phyloP scores from a whole-genome alignment of 2,329 filamentous ascomycete genomes.

The Ophiostoma sp. region DNA sequence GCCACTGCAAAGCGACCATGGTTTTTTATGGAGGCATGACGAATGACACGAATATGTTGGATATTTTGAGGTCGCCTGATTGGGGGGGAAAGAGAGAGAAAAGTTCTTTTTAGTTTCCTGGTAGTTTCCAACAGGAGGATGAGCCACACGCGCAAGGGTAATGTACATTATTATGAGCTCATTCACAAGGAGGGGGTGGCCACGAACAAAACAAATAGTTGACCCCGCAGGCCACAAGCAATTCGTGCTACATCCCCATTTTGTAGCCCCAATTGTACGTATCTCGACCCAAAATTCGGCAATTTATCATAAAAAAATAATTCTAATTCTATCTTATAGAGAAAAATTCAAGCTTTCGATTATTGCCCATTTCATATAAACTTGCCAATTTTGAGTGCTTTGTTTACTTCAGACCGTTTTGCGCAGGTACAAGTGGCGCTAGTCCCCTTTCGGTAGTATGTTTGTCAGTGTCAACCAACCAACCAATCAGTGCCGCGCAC shows the following conservation, averaged over 20 bases:
- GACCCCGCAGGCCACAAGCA: neutral
- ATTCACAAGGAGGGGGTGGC: neutral
- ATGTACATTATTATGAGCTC: neutral
- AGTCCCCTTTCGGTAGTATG: neutral
- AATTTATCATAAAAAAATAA: neutral
- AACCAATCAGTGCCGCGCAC: neutral
- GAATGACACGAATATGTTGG: neutral
- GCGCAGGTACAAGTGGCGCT: neutral
- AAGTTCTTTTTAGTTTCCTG: neutral
- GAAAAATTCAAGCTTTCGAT: neutral
- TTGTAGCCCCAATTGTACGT: neutral
- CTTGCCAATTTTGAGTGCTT: neutral
- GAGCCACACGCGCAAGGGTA: neutral
- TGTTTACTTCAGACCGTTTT: neutral
- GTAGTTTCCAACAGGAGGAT: neutral
- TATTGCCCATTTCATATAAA: neutral
- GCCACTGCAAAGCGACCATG: slow-evolving; percentile 40
- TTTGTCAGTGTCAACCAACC: neutral
- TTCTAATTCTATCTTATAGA: neutral
- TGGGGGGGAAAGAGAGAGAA: neutral
- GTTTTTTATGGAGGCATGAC: slow-evolving; percentile 40
- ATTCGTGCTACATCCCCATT: neutral
- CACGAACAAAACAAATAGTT: neutral
- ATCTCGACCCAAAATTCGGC: neutral
- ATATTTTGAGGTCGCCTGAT: neutral